Percentiles rank a stretch among this genome's conserved stretches.
phyloP scores from a whole-genome alignment of 2,329 filamentous ascomycete genomes.

The Botrytis fragariae region DNA sequence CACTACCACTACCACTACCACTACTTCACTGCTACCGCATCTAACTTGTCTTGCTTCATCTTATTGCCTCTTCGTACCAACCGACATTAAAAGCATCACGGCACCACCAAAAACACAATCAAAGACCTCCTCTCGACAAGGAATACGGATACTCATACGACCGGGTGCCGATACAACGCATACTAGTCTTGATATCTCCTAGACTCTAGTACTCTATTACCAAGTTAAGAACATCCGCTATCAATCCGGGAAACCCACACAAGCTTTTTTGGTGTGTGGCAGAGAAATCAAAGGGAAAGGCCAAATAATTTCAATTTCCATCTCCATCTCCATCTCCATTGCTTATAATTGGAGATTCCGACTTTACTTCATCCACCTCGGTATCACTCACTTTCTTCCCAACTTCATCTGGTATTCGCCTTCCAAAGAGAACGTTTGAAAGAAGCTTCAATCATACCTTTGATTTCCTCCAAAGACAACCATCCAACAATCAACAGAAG shows the following conservation, averaged over 20 bases:
- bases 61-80: background rate
- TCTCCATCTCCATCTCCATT: background rate
- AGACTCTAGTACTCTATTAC: background rate
- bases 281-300: background rate
- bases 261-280: conserved; percentile 6
- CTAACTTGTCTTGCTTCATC: no score
- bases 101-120: no score
- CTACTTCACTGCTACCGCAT: no score
- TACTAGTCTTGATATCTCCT: background rate
- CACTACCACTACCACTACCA: no score
- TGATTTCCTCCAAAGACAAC: no score
- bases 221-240: background rate
- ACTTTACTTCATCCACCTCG: background rate
- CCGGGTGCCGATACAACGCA: no score
- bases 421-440: background rate
- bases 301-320: background rate
- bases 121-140: background rate
- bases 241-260: background rate
- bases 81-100: background rate
- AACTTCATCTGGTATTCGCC: background rate
- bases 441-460: background rate
- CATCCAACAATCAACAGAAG: background rate
- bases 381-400: background rate
- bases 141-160: background rate
- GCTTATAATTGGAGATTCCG: background rate